Conservation (phyloP, 495 filamentous ascomycete species). For the Xylaria venustula region DNA sequence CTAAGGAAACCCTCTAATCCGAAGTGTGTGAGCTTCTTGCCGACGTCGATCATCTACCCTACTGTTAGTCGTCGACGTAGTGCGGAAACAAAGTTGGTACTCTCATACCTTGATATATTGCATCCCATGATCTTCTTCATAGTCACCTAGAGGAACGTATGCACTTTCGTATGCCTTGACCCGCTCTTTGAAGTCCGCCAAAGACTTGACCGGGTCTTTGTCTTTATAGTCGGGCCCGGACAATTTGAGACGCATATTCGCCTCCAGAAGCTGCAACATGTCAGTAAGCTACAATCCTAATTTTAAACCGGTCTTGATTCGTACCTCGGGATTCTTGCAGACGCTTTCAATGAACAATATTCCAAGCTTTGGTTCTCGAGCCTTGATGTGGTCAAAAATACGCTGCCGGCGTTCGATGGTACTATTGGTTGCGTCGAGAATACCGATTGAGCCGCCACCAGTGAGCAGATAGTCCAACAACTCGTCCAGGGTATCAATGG, state of each 20-base stretch:
- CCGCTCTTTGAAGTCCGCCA: constrained; percentile 89
- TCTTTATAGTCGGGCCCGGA: constrained; percentile 94
- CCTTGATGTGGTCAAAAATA: constrained; percentile 77
- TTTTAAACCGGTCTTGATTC: constrained; percentile 14
- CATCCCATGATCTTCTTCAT: constrained; percentile 84
- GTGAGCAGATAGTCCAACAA: constrained; percentile 82
- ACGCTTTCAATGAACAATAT: constrained; percentile 93
- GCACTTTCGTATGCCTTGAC: constrained; percentile 91
- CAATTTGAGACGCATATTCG: constrained; percentile 98
- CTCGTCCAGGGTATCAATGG: constrained; percentile 89
- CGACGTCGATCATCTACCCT: constrained; percentile 89
- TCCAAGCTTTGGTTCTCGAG: constrained; percentile 80
- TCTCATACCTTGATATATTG: constrained; percentile 73
- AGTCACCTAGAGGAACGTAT: constrained; percentile 87
- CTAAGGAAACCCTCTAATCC: constrained; percentile 89
- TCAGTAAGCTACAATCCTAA: background rate
- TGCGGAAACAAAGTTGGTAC: background rate
- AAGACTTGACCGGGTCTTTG: constrained; percentile 78
- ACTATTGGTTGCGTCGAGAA: constrained; percentile 96
- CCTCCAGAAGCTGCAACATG: constrained; percentile 65
- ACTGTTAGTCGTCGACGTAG: background rate
- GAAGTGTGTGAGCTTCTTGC: constrained; percentile 86
- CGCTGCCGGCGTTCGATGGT: constrained; percentile 80
- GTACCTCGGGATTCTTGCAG: constrained; percentile 72
- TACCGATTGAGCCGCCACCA: constrained; percentile 88